phyloP scores from a whole-genome alignment of 495 filamentous ascomycete genomes.

The Penicillium bialowiezense region DNA sequence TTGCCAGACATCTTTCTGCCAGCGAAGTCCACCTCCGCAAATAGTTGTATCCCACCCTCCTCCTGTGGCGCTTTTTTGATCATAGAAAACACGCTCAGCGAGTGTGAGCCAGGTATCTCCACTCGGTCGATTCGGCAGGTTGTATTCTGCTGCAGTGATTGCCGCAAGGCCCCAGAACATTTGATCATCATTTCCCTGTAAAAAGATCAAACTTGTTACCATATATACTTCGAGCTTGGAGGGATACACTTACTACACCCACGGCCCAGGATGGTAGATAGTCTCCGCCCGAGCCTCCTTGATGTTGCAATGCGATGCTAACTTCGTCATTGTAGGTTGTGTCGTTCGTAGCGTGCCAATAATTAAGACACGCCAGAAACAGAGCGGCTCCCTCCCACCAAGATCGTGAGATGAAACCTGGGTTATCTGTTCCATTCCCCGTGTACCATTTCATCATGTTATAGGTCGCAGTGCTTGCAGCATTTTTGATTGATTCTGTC shows the following conservation, averaged over 20 bases:
- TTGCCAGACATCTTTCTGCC: conserved; percentile 77
- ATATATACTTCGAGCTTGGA: not conserved
- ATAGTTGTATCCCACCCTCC: conserved; percentile 54
- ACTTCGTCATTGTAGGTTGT: conserved; percentile 61
- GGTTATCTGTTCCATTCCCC: conserved; percentile 52
- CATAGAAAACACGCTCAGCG: conserved; percentile 53
- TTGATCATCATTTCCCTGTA: conserved; percentile 63
- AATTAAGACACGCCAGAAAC: conserved; percentile 66
- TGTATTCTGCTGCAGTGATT: conserved; percentile 65
- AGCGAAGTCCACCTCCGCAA: conserved; percentile 75
- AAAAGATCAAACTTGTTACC: not conserved
- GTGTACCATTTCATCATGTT: conserved; percentile 60
- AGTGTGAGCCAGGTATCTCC: conserved; percentile 59
- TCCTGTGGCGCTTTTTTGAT: conserved; percentile 42
- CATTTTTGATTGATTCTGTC: conserved; percentile 51
- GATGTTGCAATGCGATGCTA: conserved; percentile 56
- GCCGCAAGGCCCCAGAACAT: conserved; percentile 72
- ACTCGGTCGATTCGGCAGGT: conserved; percentile 57
- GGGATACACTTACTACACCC: not conserved
- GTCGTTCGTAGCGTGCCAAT: conserved; percentile 71
- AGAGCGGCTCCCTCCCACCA: conserved; percentile 73
- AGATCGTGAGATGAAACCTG: conserved; percentile 23
- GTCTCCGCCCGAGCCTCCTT: conserved; percentile 57
- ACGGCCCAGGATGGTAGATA: conserved; percentile 53
- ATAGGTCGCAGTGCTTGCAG: conserved; percentile 53